Evolutionary conservation across 768 basidiomycete genomes (phyloP), one percentile per base, ranked within the genome.

Genomic region (Sistotremastrum suecicum): DNA sequence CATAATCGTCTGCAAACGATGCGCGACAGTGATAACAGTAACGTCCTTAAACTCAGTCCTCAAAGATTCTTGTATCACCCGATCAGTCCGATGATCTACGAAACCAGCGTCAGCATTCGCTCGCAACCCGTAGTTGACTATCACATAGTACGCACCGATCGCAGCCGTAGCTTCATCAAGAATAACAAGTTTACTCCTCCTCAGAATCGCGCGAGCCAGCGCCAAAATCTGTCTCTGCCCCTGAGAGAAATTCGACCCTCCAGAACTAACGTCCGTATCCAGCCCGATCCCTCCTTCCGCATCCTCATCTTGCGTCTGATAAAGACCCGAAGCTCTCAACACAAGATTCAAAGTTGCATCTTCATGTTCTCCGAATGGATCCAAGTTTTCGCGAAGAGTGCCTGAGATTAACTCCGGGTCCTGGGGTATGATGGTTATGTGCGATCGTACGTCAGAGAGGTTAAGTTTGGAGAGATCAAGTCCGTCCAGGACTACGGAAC

Each of bases 321-420:
- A 38, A 5, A 66, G 56, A 5, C 69, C 70, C 0, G 66, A 66
- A 3, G 68, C 54, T 12, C 63, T 63, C 32, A 71, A 53, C 0
- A 65, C 66, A 30, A 59, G 57, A 48, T 69, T 60, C 9, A 72
- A 54, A 1, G 58, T 57, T 3, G 62, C 60, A 43, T 75, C 72
- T 37, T 72, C 68, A 46, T 67, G 59, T 50, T 75, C 65, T 3
- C 57, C 63, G 51, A 73, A 75, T 3, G 70, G 69, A 55, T 75
- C 74, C 30, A 75, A 59, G 53, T 69, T 74, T 47, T 65, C 61
- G 34, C 72, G 65, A 36, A 72, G 56, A 28, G 66, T 64, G 0
- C 72, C 70, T 38, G 61, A 60, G 11, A 73, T 54, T 4, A 71
- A 58, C 38, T 70, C 66, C 32, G 64, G 57, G 55, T 62, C 47